Base-by-base conservation (phyloP, 495 filamentous ascomycete species). In the Cryomyces minteri region DNA sequence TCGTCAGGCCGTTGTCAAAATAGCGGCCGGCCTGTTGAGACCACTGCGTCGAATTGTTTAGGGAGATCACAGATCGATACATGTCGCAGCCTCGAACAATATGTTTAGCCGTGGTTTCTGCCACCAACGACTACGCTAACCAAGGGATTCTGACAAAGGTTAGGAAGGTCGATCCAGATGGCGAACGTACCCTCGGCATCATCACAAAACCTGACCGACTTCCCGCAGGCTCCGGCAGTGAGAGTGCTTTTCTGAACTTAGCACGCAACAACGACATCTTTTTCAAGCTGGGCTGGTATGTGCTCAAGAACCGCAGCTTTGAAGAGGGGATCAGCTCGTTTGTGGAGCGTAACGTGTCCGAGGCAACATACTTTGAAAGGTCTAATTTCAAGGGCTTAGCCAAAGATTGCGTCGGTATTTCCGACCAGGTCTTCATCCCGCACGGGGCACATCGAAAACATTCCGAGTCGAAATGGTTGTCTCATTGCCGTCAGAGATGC, bases 271-370 rank as follows among this genome's bases (percentile, higher is more conserved):
- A 72, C 31, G 70, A 84, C 43, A 60, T 78, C 11, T 57, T 53
- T 28, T 72, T 87, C 41, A 61, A 68, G 25, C 68, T 84, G 4
- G 80, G 78, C 4, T 85, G 77, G 79, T 77, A 84, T 57, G 70
- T 78, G 4, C 55, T 88, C 25, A 71, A 71, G 6, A 84, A 83
- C 49, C 64, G 72, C 3, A 55, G 55, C 1, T 48, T 47, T 30
- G 44, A 48, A 31, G 49, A 58, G 28, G 41, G 40, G 31, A 31
- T 40, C 37, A 38, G 9, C 7, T 43, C 41, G 5, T 72, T 70
- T 44, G 56, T 67, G 7, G 67, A 72, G 38, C 59, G 68, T 18
- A 66, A 73, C 40, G 40, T 47, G 5, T 47, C 51, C 14, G 70
- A 74, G 44, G 25, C 40, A 4, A 5, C 9, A 0, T 73, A 73